Conservation (phyloP, 768 basidiomycete species). For the Suillus paluster region DNA sequence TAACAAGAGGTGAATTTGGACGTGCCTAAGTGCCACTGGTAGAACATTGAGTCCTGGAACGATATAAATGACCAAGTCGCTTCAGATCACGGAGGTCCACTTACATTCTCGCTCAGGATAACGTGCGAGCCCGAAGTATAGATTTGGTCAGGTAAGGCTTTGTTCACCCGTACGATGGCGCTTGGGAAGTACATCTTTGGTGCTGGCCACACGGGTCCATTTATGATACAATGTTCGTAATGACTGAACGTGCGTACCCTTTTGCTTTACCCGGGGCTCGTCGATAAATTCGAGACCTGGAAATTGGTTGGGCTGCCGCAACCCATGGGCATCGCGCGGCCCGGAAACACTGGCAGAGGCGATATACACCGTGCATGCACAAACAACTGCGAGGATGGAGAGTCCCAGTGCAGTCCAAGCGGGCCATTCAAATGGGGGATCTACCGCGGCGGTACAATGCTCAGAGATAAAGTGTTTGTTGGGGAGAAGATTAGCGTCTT, state of each 20-base stretch:
- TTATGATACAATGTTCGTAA: neutral
- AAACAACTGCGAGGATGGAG: neutral
- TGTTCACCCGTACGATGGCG: no score
- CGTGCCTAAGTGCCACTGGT: slow-evolving; percentile 17
- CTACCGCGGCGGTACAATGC: neutral
- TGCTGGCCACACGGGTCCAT: neutral
- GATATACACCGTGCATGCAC: neutral
- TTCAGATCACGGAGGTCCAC: neutral
- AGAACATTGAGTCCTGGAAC: slow-evolving; percentile 26
- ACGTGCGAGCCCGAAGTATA: slow-evolving; percentile 3
- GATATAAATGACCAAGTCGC: neutral
- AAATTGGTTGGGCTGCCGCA: neutral
- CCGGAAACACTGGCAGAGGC: neutral
- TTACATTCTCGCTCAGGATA: neutral
- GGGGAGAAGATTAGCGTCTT: neutral
- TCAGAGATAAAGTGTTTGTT: neutral
- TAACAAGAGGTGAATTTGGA: slow-evolving; percentile 21
- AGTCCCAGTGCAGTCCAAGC: neutral
- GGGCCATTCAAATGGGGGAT: neutral
- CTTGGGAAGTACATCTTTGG: neutral
- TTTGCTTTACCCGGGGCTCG: neutral
- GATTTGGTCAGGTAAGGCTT: neutral
- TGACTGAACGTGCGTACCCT: neutral
- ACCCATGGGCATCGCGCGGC: neutral
- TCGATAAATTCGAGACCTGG: neutral